Conservation (phyloP, 441 rosid species). For the Rhodomyrtus psidioides region DNA sequence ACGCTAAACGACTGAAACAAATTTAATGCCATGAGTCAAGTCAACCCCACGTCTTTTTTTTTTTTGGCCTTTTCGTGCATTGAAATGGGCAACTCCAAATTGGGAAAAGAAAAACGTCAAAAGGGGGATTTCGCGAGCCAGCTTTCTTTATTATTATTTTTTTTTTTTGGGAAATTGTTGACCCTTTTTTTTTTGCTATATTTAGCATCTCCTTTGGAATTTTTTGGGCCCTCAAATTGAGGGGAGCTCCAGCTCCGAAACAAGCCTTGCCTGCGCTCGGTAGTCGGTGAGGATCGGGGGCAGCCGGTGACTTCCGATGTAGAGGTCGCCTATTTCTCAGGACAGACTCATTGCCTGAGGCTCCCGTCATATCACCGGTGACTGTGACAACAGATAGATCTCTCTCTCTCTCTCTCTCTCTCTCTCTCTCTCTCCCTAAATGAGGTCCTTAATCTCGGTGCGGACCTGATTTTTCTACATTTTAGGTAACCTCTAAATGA, state of each 20-base stretch:
- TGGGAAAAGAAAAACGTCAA: neutral
- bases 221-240: neutral
- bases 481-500: neutral
- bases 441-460: neutral
- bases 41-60: neutral
- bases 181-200: neutral
- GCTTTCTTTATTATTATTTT: neutral
- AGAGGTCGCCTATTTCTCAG: rapidly evolving
- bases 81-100: neutral
- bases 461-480: too few species aligned
- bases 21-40: neutral
- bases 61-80: neutral
- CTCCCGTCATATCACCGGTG: neutral
- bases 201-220: neutral
- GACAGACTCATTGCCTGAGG: too few species aligned
- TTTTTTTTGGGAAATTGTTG: neutral
- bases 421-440: neutral
- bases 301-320: neutral
- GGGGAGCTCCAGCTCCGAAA: neutral
- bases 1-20: neutral
- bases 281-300: neutral
- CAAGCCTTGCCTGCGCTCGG: neutral
- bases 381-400: neutral
- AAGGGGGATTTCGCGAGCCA: neutral
- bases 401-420: too few species aligned